These are phyloP conservation scores for Lanmaoa rubissima DNA, from an alignment of 768 basidiomycete genomes.

Conservation along the genomic window DNA sequence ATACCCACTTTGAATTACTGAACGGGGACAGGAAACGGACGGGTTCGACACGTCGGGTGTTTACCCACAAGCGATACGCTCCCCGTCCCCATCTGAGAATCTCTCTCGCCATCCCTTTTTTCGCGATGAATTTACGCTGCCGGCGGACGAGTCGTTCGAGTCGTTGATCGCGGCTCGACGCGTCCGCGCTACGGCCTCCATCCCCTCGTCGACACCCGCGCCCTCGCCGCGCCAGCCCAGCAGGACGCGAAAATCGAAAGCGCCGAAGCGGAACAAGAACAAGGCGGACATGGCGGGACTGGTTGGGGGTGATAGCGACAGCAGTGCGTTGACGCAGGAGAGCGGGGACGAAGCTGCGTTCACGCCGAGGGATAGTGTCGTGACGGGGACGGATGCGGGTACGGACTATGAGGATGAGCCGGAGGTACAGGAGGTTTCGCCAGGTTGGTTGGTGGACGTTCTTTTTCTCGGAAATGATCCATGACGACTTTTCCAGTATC, in stretches of 20 bases:
- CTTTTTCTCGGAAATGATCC: background rate
- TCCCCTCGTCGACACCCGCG: constrained; percentile 51
- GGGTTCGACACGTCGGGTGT: constrained; percentile 45
- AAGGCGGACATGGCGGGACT: constrained; percentile 64
- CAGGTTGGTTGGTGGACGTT: constrained; percentile 42
- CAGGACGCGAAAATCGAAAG: constrained; percentile 40
- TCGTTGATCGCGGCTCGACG: constrained; percentile 60
- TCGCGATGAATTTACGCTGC: constrained; percentile 62
- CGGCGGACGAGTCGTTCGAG: constrained; percentile 60
- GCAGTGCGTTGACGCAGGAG: constrained; percentile 79
- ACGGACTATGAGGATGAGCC: constrained; percentile 74
- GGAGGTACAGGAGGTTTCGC: constrained; percentile 58
- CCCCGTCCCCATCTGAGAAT: constrained; percentile 70
- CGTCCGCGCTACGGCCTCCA: constrained; percentile 59
- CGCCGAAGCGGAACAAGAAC: constrained; percentile 44
- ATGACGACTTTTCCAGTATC: constrained; percentile 20
- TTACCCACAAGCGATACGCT: constrained; percentile 50
- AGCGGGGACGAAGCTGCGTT: constrained; percentile 70
- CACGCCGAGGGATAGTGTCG: constrained; percentile 63
- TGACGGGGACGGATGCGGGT: constrained; percentile 69
- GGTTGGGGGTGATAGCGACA: constrained; percentile 81
- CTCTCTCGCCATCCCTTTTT: constrained; percentile 71
- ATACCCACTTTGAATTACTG: background rate
- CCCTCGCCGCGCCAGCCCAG: constrained; percentile 46
- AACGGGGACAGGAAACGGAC: constrained; percentile 40